These are phyloP conservation scores for Penicillium sp. DNA, from an alignment of 2,329 filamentous ascomycete species.

Conservation along the genomic window DNA sequence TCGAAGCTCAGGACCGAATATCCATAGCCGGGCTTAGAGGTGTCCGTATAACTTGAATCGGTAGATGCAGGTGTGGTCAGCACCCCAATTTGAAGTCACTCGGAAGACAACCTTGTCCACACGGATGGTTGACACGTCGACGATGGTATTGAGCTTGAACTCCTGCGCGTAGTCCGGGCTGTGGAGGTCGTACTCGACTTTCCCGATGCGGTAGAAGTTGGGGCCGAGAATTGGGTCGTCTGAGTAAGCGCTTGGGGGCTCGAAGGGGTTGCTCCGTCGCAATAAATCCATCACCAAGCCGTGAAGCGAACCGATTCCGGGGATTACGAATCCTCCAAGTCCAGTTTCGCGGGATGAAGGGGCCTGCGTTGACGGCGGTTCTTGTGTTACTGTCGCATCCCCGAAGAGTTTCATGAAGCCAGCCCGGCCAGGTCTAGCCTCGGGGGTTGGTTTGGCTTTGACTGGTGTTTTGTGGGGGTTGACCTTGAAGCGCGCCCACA, in stretches of 20 bases:
- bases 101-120: conserved; percentile 43
- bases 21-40: conserved; percentile 17
- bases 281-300: conserved; percentile 33
- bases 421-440: background rate
- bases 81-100: conserved; percentile 45
- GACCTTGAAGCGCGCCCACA: conserved; percentile 63
- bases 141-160: conserved; percentile 38
- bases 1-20: background rate
- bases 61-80: conserved; percentile 45
- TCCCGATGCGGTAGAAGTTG: conserved; percentile 40
- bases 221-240: conserved; percentile 36
- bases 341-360: conserved; percentile 10
- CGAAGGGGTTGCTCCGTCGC: conserved; percentile 27
- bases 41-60: conserved; percentile 45
- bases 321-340: conserved; percentile 9
- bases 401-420: conserved; percentile 4
- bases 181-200: conserved; percentile 40
- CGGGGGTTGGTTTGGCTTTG: background rate
- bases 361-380: background rate
- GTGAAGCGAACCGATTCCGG: conserved; percentile 25
- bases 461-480: conserved; percentile 10
- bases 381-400: background rate
- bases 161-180: conserved; percentile 36
- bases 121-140: conserved; percentile 35
- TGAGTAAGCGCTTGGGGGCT: conserved; percentile 34